Conservation (phyloP, 169 alveolate species). For the Babesia gibsoni region DNA sequence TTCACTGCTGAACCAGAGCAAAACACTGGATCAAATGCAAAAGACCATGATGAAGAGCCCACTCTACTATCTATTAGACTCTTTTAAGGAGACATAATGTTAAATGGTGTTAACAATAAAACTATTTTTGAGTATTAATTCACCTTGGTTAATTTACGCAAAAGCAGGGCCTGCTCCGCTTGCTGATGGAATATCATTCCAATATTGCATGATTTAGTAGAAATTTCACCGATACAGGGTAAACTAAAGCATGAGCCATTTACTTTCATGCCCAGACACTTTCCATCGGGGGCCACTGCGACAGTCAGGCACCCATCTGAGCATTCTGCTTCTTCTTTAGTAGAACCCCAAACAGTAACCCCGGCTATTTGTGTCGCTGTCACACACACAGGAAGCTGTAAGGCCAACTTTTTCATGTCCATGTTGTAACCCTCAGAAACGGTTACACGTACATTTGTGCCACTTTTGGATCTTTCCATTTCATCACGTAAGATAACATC, state of each 20-base stretch:
- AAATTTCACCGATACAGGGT: neutral
- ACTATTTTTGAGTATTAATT: neutral
- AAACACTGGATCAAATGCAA: neutral
- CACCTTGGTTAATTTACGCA: neutral
- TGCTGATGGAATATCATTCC: constrained; percentile 23
- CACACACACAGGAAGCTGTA: constrained; percentile 29
- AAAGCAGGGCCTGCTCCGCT: neutral
- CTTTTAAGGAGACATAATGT: neutral
- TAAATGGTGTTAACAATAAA: neutral
- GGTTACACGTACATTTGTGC: constrained; percentile 39
- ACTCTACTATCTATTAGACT: neutral
- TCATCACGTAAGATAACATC: constrained; percentile 56
- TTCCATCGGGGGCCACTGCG: constrained; percentile 42
- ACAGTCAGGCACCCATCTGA: constrained; percentile 52
- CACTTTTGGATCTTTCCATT: constrained; percentile 35
- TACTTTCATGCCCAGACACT: constrained; percentile 35
- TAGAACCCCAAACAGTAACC: constrained; percentile 43
- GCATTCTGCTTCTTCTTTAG: constrained; percentile 50
- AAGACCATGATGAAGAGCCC: constrained; percentile 9
- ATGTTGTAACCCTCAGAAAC: constrained; percentile 28
- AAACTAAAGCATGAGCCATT: constrained; percentile 37
- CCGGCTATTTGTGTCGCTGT: constrained; percentile 29
- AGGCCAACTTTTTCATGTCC: constrained; percentile 7
- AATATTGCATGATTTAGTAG: neutral
- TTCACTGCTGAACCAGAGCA: constrained; percentile 13